Evolutionary conservation across 164 flowering plant genomes (phyloP).

Genomic region (Malania oleifera): DNA sequence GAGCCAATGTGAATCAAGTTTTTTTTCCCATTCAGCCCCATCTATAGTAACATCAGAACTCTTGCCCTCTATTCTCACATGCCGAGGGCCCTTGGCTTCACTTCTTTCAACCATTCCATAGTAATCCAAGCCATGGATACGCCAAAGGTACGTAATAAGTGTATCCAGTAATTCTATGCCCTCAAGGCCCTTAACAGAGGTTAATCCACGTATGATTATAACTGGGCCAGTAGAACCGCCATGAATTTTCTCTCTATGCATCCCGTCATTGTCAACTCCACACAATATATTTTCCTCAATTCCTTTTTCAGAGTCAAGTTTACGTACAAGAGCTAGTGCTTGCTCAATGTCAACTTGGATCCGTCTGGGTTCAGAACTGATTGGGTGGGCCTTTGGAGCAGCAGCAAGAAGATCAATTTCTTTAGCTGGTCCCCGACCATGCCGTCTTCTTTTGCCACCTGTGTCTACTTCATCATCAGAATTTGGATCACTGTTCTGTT

Average conservation of each 20-base stretch:
- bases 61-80: constrained; percentile 80
- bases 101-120: constrained; percentile 82
- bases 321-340: constrained; percentile 75
- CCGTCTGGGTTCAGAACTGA: constrained; percentile 75
- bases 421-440: constrained; percentile 54
- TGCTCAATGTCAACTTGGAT: constrained; percentile 74
- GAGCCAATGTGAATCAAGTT: constrained; percentile 81
- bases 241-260: constrained; percentile 62
- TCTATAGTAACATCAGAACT: constrained; percentile 38
- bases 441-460: constrained; percentile 73
- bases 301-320: constrained; percentile 87
- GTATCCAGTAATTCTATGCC: constrained; percentile 91
- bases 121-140: constrained; percentile 91
- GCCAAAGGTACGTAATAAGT: constrained; percentile 88
- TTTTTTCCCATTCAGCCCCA: constrained; percentile 84
- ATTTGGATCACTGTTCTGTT: constrained; percentile 65
- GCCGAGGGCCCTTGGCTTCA: constrained; percentile 88
- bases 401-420: constrained; percentile 63
- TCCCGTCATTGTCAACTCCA: constrained; percentile 52
- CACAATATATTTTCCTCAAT: constrained; percentile 72
- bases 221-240: constrained; percentile 79
- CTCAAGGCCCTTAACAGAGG: constrained; percentile 89
- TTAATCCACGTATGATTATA: constrained; percentile 73
- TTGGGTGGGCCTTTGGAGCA: constrained; percentile 86
- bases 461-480: constrained; percentile 79